Evolutionary conservation across 2,329 filamentous ascomycete genomes (phyloP), one percentile per base, ranked within the genome.

Genomic region (Alternaria metachromatica): DNA sequence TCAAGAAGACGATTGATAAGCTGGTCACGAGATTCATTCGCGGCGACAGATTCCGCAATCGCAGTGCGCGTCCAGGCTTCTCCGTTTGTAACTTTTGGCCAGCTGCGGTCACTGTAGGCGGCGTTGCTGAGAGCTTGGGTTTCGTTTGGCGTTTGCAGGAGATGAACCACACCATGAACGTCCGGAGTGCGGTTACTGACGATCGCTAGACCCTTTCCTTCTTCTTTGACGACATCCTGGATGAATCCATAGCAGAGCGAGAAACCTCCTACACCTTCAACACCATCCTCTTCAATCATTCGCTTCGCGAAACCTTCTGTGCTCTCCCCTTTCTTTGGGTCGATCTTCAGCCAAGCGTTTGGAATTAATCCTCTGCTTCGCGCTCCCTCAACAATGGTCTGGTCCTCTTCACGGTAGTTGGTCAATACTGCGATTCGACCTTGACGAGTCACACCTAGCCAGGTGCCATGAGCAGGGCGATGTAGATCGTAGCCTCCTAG

Each of bases 51-150:
- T 12, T 79, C 77, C 3, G 78, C 66, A 60, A 90, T 84, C 0
- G 85, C 84, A 21, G 82, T 78, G 26, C 82, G 74, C 63, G 88
- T 83, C 56, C 87, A 77, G 50, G 80, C 76, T 74, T 90, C 87
- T 23, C 88, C 88, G 44, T 86, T 78, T 2, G 85, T 74, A 11
- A 90, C 87, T 76, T 90, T 90, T 0, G 86, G 86, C 88, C 88
- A 90, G 3, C 83, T 83, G 20, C 82, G 80, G 67, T 90, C 87
- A 45, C 84, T 85, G 68, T 87, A 88, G 3, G 84, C 83, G 3
- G 87, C 86, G 70, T 90, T 90, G 76, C 88, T 90, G 21, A 90
- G 79, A 0, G 86, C 88, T 26, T 86, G 82, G 0, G 86, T 89
- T 69, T 89, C 83, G 3, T 83, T 82, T 15, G 79, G 77, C 11